phyloP scores from a whole-genome alignment of 139 green algal species.

The Haematococcus sp. region DNA sequence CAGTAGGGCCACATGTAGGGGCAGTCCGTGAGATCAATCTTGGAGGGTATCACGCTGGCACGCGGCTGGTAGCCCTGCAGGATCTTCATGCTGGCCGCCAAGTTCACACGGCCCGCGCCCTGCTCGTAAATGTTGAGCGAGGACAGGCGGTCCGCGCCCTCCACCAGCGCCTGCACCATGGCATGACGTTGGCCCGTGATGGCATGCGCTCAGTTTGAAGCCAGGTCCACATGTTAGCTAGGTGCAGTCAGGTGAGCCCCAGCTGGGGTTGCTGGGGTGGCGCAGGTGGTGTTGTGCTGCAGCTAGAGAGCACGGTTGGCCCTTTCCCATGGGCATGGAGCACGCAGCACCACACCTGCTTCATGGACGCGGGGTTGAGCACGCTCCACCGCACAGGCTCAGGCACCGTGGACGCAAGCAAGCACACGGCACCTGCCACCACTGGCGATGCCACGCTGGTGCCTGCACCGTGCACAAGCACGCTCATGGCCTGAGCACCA shows the following conservation, averaged over 20 bases:
- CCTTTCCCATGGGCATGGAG: no score
- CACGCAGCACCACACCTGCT: constrained; percentile 84
- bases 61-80: constrained; percentile 78
- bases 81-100: constrained; percentile 58
- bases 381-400: constrained; percentile 66
- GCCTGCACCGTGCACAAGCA: constrained; percentile 38
- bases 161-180: constrained; percentile 64
- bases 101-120: constrained; percentile 63
- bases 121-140: constrained; percentile 75
- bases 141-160: constrained; percentile 76
- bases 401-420: constrained; percentile 88
- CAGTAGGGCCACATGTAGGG: constrained; percentile 97
- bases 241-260: no score
- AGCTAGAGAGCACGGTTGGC: no score
- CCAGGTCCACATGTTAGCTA: no score
- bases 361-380: constrained; percentile 98
- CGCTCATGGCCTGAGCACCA: no score
- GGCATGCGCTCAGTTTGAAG: no score
- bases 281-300: no score
- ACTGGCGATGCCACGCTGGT: constrained; percentile 96
- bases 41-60: constrained; percentile 77
- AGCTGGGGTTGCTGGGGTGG: no score
- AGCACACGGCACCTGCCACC: constrained; percentile 88
- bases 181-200: background rate
- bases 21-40: constrained; percentile 88